These are phyloP conservation scores for Closterium sp. DNA, from an alignment of 139 green algal genomes.

Conservation along the genomic window DNA sequence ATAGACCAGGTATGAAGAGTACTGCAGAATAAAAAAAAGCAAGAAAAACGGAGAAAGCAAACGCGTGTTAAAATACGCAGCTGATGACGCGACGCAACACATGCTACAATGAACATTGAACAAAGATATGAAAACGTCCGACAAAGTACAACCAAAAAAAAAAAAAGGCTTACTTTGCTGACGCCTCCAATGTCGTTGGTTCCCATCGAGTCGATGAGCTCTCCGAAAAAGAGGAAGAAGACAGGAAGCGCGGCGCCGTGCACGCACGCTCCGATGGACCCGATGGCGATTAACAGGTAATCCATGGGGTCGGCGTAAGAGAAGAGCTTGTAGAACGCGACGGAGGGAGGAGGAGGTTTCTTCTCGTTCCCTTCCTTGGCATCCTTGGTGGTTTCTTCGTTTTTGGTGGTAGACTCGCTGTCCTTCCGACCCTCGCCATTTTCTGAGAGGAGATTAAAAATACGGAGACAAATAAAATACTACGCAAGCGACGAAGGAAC, in stretches of 20 bases:
- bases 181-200: slow-evolving; percentile 10
- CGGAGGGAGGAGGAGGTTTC: slow-evolving; percentile 9
- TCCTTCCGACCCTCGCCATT: neutral
- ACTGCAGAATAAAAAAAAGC: slow-evolving; percentile 1
- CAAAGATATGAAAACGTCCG: neutral
- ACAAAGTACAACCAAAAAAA: too few relatives aligned
- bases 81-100: too few relatives aligned
- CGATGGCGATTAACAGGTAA: slow-evolving; percentile 20
- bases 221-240: slow-evolving; percentile 52
- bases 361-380: slow-evolving; percentile 20
- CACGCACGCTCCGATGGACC: slow-evolving; percentile 23
- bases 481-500: neutral
- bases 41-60: neutral
- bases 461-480: neutral
- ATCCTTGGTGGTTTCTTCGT: neutral
- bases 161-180: slow-evolving; percentile 1
- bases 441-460: neutral
- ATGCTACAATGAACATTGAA: neutral
- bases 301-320: slow-evolving; percentile 33
- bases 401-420: neutral
- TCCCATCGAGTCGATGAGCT: slow-evolving; percentile 39
- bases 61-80: too few relatives aligned
- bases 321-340: slow-evolving; percentile 40
- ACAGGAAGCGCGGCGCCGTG: slow-evolving; percentile 37
- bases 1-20: slow-evolving; percentile 36